Conservation (phyloP, 352 stramenopile genomes). For the Globisporangium cylindrosporum region DNA sequence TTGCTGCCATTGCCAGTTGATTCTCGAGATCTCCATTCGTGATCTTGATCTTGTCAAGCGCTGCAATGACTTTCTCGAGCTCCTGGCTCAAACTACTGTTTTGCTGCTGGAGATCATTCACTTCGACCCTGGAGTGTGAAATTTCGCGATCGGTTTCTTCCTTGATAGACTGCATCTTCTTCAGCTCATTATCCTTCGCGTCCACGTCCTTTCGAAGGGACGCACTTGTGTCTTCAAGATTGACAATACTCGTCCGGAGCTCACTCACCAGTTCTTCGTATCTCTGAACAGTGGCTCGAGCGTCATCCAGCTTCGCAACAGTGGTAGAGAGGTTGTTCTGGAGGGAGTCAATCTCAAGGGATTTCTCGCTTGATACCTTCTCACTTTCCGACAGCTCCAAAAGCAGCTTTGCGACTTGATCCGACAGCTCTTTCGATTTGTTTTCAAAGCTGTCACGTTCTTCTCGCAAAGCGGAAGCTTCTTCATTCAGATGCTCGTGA, state of each 20-base stretch:
- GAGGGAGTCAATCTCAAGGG: constrained; percentile 8
- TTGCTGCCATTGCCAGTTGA: background rate
- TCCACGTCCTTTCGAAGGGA: constrained; percentile 8
- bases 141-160: constrained; percentile 13
- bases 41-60: constrained; percentile 6
- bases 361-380: constrained; percentile 2
- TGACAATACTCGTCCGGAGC: background rate
- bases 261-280: background rate
- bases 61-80: constrained; percentile 9
- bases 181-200: background rate
- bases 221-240: background rate
- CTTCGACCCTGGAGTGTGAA: constrained; percentile 14
- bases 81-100: constrained; percentile 23
- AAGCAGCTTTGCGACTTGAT: constrained; percentile 3
- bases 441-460: constrained; percentile 7
- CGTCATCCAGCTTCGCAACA: constrained; percentile 18
- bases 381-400: background rate
- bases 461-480: background rate
- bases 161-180: background rate
- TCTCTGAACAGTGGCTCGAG: background rate
- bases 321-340: constrained; percentile 4
- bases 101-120: constrained; percentile 19
- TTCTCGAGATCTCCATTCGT: constrained; percentile 4
- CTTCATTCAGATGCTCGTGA: background rate
- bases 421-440: background rate